phyloP scores from a whole-genome alignment of 164 flowering plant species.

The Liriodendron chinense region DNA sequence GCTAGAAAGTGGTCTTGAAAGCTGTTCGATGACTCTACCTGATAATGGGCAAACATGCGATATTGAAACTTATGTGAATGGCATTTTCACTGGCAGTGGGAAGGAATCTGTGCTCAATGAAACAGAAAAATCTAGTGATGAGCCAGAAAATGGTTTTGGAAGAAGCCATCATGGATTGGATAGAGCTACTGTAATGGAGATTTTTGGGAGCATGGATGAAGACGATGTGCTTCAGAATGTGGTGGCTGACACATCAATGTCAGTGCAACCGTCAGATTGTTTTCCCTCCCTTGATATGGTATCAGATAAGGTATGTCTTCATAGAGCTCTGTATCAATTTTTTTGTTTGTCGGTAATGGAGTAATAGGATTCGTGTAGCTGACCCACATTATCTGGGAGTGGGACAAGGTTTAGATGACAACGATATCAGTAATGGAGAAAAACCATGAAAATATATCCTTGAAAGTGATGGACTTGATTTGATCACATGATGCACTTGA shows the following conservation, averaged over 20 bases:
- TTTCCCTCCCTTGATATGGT: conserved; percentile 14
- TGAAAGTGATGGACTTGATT: background rate
- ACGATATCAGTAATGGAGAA: too few relatives aligned
- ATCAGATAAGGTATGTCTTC: conserved; percentile 18
- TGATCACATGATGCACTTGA: background rate
- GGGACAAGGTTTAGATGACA: background rate
- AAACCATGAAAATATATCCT: background rate
- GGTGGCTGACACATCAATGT: conserved; percentile 1
- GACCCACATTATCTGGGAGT: background rate
- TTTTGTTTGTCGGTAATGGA: background rate
- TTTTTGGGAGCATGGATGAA: background rate
- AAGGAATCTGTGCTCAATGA: conserved; percentile 22
- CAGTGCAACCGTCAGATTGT: conserved; percentile 16
- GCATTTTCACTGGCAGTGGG: conserved; percentile 6
- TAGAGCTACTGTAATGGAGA: conserved; percentile 6
- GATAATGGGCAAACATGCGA: background rate
- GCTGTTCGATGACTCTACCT: background rate
- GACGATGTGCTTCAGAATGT: conserved; percentile 11
- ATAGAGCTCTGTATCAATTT: background rate
- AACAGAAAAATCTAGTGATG: conserved; percentile 17
- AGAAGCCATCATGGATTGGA: conserved; percentile 11
- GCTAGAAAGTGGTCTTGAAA: conserved; percentile 4
- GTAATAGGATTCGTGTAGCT: background rate
- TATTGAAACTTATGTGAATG: conserved; percentile 11
- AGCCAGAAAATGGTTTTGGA: conserved; percentile 18